These are phyloP conservation scores for Suillus luteus DNA, from an alignment of 768 basidiomycete genomes.

Conservation along the genomic window DNA sequence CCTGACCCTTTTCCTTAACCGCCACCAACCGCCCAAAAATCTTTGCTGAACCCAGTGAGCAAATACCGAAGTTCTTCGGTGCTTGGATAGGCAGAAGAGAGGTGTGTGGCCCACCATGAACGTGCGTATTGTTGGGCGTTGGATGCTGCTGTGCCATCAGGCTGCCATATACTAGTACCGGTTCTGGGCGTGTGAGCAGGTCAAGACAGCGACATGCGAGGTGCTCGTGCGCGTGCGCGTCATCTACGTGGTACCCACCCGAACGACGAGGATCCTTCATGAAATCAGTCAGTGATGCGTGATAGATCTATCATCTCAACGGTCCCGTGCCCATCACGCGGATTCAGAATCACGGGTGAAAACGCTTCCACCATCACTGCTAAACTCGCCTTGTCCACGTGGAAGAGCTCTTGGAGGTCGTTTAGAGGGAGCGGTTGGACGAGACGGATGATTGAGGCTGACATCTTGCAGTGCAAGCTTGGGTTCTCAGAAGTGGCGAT, in stretches of 20 bases:
- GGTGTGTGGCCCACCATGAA: background rate
- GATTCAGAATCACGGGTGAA: background rate
- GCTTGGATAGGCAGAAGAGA: background rate
- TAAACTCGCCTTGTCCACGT: background rate
- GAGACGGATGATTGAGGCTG: background rate
- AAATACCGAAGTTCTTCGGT: background rate
- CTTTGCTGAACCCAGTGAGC: background rate
- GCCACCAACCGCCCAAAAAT: background rate
- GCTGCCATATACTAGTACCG: too few relatives aligned
- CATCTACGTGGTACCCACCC: background rate
- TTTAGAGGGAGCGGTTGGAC: too few relatives aligned
- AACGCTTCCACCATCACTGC: background rate
- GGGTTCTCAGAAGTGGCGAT: background rate
- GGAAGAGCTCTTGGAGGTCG: background rate
- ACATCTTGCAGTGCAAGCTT: background rate
- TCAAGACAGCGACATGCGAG: background rate
- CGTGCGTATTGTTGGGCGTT: too few relatives aligned
- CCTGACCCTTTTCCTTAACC: background rate
- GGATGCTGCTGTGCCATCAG: too few relatives aligned
- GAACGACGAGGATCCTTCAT: background rate
- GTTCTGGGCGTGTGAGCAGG: background rate
- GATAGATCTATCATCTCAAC: conserved; percentile 9
- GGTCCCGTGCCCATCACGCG: background rate
- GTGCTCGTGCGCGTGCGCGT: background rate
- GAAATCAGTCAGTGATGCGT: conserved; percentile 6